Evolutionary conservation across 768 basidiomycete species (phyloP).

Genomic region (Jaapia argillacea): DNA sequence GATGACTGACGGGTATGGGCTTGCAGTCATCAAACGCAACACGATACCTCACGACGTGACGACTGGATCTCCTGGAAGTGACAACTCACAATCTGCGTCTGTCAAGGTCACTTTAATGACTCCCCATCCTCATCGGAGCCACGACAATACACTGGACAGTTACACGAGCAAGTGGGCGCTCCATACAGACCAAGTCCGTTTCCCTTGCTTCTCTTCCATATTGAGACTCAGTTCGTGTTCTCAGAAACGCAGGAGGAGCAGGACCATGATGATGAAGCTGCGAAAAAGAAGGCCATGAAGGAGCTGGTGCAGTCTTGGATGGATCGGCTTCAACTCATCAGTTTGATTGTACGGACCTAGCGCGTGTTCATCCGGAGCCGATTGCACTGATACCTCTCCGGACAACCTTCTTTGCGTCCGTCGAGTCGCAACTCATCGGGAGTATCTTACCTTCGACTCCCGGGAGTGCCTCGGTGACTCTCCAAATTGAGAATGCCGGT

Average conservation of each 20-base stretch:
- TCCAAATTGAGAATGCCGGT: constrained; percentile 27
- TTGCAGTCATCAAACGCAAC: too few species aligned
- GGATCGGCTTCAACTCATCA: constrained; percentile 52
- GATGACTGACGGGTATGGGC: too few species aligned
- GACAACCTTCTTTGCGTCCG: constrained; percentile 57
- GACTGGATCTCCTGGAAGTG: too few species aligned
- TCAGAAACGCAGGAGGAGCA: constrained; percentile 43
- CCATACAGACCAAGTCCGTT: too few species aligned
- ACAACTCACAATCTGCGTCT: too few species aligned
- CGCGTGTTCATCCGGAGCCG: not conserved
- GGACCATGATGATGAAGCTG: constrained; percentile 35
- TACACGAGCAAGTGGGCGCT: too few species aligned
- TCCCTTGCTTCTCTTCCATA: too few species aligned
- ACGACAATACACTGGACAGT: too few species aligned
- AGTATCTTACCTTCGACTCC: constrained; percentile 27
- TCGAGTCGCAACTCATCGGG: constrained; percentile 41
- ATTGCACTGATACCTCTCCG: constrained; percentile 12
- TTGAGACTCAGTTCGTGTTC: too few species aligned
- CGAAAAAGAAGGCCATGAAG: constrained; percentile 32
- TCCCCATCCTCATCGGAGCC: too few species aligned
- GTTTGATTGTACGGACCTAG: constrained; percentile 36
- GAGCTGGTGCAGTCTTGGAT: constrained; percentile 53
- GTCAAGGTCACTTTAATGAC: too few species aligned
- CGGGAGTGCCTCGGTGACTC: constrained; percentile 2
- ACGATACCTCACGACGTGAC: too few species aligned